Conservation (phyloP, 768 basidiomycete species). For the Cubamyces lactineus region DNA sequence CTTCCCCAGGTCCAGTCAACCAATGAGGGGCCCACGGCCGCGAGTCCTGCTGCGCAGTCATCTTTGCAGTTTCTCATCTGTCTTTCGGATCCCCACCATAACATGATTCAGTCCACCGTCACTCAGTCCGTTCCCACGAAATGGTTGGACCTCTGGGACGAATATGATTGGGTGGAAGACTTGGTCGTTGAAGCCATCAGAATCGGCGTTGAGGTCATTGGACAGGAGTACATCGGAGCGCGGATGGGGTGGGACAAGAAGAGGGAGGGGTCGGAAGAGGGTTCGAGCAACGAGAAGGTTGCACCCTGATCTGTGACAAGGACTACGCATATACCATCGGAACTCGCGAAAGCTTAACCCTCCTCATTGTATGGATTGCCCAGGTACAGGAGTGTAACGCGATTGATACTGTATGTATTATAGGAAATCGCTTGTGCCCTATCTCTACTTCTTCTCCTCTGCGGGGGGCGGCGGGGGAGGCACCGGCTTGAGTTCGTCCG, state of each 20-base stretch:
- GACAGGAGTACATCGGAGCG: slow-evolving; percentile 87
- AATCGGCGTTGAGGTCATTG: slow-evolving; percentile 85
- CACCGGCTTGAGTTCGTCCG: slow-evolving; percentile 75
- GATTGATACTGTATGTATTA: slow-evolving; percentile 18
- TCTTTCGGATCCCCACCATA: slow-evolving; percentile 77
- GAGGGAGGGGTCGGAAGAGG: slow-evolving; percentile 19
- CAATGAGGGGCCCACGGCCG: slow-evolving; percentile 32
- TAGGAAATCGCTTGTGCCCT: slow-evolving; percentile 8
- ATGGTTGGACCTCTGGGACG: slow-evolving; percentile 91
- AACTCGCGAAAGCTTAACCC: neutral
- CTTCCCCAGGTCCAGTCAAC: slow-evolving; percentile 40
- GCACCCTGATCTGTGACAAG: slow-evolving; percentile 9
- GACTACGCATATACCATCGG: slow-evolving; percentile 13
- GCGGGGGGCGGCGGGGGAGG: slow-evolving; percentile 78
- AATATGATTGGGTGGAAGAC: slow-evolving; percentile 97
- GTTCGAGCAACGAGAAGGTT: slow-evolving; percentile 16
- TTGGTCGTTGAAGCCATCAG: slow-evolving; percentile 84
- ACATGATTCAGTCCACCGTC: slow-evolving; percentile 72
- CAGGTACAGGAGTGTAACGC: slow-evolving; percentile 3
- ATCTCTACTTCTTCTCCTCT: slow-evolving; percentile 77
- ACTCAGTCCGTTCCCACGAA: slow-evolving; percentile 83
- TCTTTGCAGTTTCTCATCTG: slow-evolving; percentile 68
- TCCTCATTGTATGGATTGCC: neutral
- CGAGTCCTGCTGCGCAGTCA: slow-evolving; percentile 30
- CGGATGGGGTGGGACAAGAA: slow-evolving; percentile 78